Percentiles rank a stretch among this genome's conserved stretches.
Conservation (phyloP, 2,329 filamentous ascomycete species). For the Paraphoma sp. region DNA sequence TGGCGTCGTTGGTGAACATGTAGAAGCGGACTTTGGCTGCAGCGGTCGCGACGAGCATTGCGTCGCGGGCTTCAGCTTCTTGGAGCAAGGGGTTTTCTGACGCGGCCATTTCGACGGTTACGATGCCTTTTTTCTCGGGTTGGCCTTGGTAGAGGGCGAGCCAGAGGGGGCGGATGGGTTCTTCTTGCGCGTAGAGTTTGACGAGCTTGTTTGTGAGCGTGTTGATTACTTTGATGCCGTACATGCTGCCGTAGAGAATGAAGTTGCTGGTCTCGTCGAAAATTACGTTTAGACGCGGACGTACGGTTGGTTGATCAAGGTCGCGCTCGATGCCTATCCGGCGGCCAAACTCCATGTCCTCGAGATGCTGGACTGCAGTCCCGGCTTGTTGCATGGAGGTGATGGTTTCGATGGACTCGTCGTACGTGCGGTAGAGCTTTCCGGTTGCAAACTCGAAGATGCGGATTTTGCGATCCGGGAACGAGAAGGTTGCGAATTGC, state of each 20-base stretch:
- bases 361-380: constrained; percentile 78
- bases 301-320: constrained; percentile 72
- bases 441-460: constrained; percentile 91
- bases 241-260: constrained; percentile 88
- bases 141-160: constrained; percentile 92
- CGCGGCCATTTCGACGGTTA: constrained; percentile 96
- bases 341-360: constrained; percentile 90
- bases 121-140: constrained; percentile 89
- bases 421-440: constrained; percentile 90
- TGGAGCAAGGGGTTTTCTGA: constrained; percentile 91
- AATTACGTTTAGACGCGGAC: constrained; percentile 79
- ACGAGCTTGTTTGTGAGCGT: constrained; percentile 92
- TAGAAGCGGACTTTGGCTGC: constrained; percentile 92
- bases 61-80: constrained; percentile 88
- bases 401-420: constrained; percentile 87
- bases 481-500: constrained; percentile 86
- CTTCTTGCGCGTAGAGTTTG: constrained; percentile 88
- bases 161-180: constrained; percentile 83
- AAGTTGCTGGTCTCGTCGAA: constrained; percentile 98
- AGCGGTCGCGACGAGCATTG: constrained; percentile 84
- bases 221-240: constrained; percentile 94
- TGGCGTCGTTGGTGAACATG: constrained; percentile 93
- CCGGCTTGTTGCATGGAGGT: constrained; percentile 97
- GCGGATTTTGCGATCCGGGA: constrained; percentile 91
- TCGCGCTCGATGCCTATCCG: constrained; percentile 86